Conservation (phyloP, 2,329 filamentous ascomycete genomes). For the Gremmenia infestans region DNA sequence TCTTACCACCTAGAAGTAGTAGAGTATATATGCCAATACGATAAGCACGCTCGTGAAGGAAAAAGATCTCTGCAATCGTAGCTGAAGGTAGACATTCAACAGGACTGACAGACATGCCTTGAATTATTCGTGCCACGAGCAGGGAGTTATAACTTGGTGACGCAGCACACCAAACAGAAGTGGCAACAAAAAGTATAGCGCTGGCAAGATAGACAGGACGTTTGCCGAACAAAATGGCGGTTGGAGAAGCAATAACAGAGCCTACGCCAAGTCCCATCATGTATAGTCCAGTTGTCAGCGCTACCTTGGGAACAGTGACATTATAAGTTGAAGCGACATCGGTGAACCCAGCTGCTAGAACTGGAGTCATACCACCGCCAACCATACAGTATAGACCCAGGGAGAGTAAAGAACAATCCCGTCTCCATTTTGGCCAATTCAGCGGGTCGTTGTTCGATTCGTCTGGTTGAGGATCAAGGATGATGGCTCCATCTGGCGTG, state of each 20-base stretch:
- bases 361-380: constrained; percentile 85
- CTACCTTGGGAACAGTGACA: constrained; percentile 66
- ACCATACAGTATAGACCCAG: constrained; percentile 91
- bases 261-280: constrained; percentile 92
- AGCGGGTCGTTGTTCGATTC: constrained; percentile 86
- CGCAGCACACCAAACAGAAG: constrained; percentile 79
- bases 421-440: constrained; percentile 81
- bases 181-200: constrained; percentile 69
- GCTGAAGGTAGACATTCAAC: constrained; percentile 91
- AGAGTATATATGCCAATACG: constrained; percentile 91
- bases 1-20: constrained; percentile 84
- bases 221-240: constrained; percentile 87
- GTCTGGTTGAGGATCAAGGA: constrained; percentile 87
- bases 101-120: constrained; percentile 81
- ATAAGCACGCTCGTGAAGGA: constrained; percentile 88
- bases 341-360: constrained; percentile 85
- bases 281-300: constrained; percentile 84
- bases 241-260: constrained; percentile 79
- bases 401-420: constrained; percentile 74
- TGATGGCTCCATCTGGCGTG: constrained; percentile 75
- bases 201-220: constrained; percentile 81
- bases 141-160: constrained; percentile 78
- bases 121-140: constrained; percentile 75
- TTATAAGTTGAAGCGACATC: constrained; percentile 65
- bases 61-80: constrained; percentile 94